Base-by-base conservation (phyloP, 1,284 basidiomycete species). In the Ganoderma lingzhi region DNA sequence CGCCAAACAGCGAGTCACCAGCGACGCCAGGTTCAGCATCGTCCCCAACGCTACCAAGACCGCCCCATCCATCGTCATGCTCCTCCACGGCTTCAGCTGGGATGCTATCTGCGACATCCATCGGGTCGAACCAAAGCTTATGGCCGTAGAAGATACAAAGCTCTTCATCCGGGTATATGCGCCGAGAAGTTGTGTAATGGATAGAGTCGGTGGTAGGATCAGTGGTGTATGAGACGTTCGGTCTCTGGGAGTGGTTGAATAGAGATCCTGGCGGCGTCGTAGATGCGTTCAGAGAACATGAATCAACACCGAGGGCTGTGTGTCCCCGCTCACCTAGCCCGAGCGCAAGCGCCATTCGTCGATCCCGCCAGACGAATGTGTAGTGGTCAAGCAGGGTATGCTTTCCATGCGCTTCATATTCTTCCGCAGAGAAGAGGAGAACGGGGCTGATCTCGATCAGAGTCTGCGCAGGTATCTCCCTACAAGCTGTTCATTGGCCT, bases 381-480 rank as follows among this genome's bases (percentile, higher is more conserved):
- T 97, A 97, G 63, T 93, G 90, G 73, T 96, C 93, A 17, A 97
- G 82, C 0, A 93, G 81, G 0, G 94, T 97, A 74, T 92, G 83
- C 73, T 81, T 86, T 66, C 91, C 93, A 77, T 93, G 86, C 8
- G 81, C 76, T 59, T 88, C 85, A 78, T 96, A 96, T 80, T 96
- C 94, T 39, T 88, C 84, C 61, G 87, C 85, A 0, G 83, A 81
- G 75, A 97, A 90, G 8, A 98, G 83, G 12, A 98, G 84, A n/a
- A 96, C 94, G 0, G 96, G 96, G 69, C 92, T 93, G 71, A 92
- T 88, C 79, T 98, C 96, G 69, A 98, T 79, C 14, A 93, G 69
- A 0, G 91, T 93, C 19, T 89, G 85, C 1, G 87, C 82, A 12
- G 88, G 84, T 66, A 97, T 92, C 41, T 78, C 73, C 44, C 81